Conservation (phyloP, 2,329 filamentous ascomycete species). For the Periglandula ipomoeae region DNA sequence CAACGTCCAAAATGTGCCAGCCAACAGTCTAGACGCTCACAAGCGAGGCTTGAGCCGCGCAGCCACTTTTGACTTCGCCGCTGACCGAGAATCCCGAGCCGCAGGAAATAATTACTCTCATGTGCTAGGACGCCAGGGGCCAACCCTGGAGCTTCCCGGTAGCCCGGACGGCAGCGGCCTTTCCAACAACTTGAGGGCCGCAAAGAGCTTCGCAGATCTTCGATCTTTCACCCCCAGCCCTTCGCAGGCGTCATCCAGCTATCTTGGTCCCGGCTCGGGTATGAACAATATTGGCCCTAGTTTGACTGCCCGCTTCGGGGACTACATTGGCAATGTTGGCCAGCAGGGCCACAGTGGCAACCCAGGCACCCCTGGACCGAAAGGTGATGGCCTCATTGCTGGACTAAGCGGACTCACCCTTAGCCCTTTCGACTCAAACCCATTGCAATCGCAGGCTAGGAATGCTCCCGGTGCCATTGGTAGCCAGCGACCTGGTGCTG, state of each 20-base stretch:
- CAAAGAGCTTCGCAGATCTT: slow-evolving; percentile 93
- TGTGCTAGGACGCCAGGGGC: slow-evolving; percentile 69
- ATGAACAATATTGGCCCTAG: slow-evolving; percentile 45
- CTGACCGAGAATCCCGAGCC: slow-evolving; percentile 59
- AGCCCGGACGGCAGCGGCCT: slow-evolving; percentile 56
- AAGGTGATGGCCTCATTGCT: slow-evolving; percentile 34
- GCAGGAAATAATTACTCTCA: slow-evolving; percentile 60
- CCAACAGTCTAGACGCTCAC: slow-evolving; percentile 64
- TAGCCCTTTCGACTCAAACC: slow-evolving; percentile 39
- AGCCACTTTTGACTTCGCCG: slow-evolving; percentile 94
- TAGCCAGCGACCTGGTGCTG: slow-evolving; percentile 50
- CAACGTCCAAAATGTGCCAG: slow-evolving; percentile 47
- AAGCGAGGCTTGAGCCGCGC: slow-evolving; percentile 83
- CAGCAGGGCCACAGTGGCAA: slow-evolving; percentile 26
- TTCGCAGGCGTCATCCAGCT: slow-evolving; percentile 75
- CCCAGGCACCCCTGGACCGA: slow-evolving; percentile 28
- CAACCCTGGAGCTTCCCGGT: slow-evolving; percentile 80
- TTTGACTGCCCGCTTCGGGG: slow-evolving; percentile 33
- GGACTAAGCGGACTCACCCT: slow-evolving; percentile 43
- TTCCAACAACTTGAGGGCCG: slow-evolving; percentile 76
- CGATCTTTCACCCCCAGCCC: slow-evolving; percentile 93
- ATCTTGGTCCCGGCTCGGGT: slow-evolving; percentile 35
- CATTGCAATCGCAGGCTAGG: slow-evolving; percentile 26
- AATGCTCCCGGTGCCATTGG: slow-evolving; percentile 54
- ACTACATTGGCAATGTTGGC: slow-evolving; percentile 32